These are phyloP conservation scores for Phaeophleospora eucalypticola DNA, from an alignment of 2,329 filamentous ascomycete species.

Conservation along the genomic window DNA sequence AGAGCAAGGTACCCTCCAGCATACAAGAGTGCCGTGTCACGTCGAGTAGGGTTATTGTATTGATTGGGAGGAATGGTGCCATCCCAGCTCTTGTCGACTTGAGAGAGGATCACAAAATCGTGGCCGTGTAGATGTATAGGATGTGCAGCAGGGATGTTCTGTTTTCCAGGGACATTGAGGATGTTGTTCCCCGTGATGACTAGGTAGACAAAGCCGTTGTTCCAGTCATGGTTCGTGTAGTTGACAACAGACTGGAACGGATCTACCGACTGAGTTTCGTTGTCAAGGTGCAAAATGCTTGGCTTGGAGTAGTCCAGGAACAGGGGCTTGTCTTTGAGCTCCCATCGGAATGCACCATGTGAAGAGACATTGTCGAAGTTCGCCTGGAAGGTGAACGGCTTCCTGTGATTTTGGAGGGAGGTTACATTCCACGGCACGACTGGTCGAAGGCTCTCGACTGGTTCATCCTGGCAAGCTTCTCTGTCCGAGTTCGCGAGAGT, in stretches of 20 bases:
- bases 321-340: constrained; percentile 24
- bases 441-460: constrained; percentile 22
- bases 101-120: constrained; percentile 30
- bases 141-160: constrained; percentile 22
- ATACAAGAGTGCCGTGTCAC: constrained; percentile 46
- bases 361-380: constrained; percentile 11
- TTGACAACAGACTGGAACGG: constrained; percentile 8
- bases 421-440: constrained; percentile 28
- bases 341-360: constrained; percentile 23
- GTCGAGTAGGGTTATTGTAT: constrained; percentile 42
- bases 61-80: constrained; percentile 28
- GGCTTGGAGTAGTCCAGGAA: constrained; percentile 28
- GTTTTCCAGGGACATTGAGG: constrained; percentile 8
- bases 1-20: constrained; percentile 45
- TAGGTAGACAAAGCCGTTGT: constrained; percentile 28
- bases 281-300: constrained; percentile 25
- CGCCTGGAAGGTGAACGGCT: constrained; percentile 24
- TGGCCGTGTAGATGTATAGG: constrained; percentile 54
- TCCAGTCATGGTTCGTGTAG: constrained; percentile 17
- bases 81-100: constrained; percentile 21
- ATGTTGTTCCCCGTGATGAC: constrained; percentile 25
- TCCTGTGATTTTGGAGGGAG: constrained; percentile 11
- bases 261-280: constrained; percentile 15
- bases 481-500: constrained; percentile 16
- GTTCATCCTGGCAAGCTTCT: constrained; percentile 28